Evolutionary conservation across 2,329 filamentous ascomycete genomes (phyloP).

Genomic region (Daldinia sp.): DNA sequence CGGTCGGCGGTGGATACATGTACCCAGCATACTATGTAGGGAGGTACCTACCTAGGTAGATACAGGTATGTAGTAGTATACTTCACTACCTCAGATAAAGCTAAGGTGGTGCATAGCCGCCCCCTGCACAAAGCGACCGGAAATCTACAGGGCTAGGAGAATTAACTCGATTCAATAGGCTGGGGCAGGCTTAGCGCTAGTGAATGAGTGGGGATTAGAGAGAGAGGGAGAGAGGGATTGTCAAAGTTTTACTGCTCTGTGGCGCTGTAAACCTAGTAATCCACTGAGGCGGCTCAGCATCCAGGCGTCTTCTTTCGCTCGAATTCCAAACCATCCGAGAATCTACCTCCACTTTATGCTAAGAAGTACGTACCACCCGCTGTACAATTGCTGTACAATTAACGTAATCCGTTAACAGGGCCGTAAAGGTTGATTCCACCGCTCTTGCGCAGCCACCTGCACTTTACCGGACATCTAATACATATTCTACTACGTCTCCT

Average conservation of each 20-base stretch:
- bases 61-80: no score
- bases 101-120: conserved; percentile 32
- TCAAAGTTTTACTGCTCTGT: conserved; percentile 20
- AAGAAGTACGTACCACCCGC: background rate
- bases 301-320: conserved; percentile 6
- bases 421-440: conserved; percentile 19
- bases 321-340: conserved; percentile 34
- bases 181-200: conserved; percentile 18
- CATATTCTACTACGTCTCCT: conserved; percentile 39
- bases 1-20: conserved; percentile 22
- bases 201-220: background rate
- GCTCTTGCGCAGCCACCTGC: conserved; percentile 40
- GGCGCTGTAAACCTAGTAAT: conserved; percentile 16
- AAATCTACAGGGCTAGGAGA: conserved; percentile 22
- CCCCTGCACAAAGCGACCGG: conserved; percentile 29
- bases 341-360: conserved; percentile 5
- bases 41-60: background rate
- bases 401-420: background rate
- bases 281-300: conserved; percentile 34
- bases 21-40: background rate
- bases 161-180: conserved; percentile 36
- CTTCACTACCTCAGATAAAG: no score
- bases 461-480: conserved; percentile 20
- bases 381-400: background rate
- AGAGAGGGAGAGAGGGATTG: conserved; percentile 17